Conservation (phyloP, 768 basidiomycete genomes). For the Trametes cinnabarina region DNA sequence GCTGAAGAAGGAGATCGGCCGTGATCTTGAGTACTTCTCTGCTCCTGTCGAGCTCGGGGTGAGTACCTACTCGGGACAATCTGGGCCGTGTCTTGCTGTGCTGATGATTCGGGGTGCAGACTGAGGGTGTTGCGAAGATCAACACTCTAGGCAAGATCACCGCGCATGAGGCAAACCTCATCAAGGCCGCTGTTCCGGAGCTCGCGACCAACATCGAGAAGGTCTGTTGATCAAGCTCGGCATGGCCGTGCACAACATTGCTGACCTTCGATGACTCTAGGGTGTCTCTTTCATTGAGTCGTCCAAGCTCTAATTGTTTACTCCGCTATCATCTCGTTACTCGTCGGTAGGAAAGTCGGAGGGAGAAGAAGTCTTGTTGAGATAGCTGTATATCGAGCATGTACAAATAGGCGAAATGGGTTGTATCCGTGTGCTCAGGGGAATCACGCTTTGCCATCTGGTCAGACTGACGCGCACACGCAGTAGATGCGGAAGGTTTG, state of each 20-base stretch:
- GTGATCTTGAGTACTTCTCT: conserved; percentile 84
- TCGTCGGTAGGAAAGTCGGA: background rate
- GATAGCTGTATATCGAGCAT: conserved; percentile 5
- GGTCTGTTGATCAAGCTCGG: conserved; percentile 35
- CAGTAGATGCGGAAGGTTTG: no score
- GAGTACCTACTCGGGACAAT: conserved; percentile 19
- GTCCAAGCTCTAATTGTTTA: conserved; percentile 26
- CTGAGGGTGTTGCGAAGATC: conserved; percentile 81
- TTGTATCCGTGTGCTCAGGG: background rate
- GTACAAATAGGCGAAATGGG: conserved; percentile 8
- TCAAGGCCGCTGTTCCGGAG: conserved; percentile 82
- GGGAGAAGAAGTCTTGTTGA: conserved; percentile 7
- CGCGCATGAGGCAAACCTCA: conserved; percentile 67
- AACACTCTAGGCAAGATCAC: conserved; percentile 74
- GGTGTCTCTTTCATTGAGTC: conserved; percentile 30
- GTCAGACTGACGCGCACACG: no score
- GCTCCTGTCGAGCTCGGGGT: conserved; percentile 87
- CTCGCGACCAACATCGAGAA: conserved; percentile 69
- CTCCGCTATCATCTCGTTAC: background rate
- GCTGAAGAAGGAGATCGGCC: conserved; percentile 76
- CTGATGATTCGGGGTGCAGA: conserved; percentile 39
- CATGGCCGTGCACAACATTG: no score
- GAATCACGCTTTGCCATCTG: no score
- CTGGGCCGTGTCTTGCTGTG: background rate
- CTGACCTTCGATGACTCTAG: conserved; percentile 2